Base-by-base conservation (phyloP, 371 early-diverging fungal species). In the Haplosporangium sp. region DNA sequence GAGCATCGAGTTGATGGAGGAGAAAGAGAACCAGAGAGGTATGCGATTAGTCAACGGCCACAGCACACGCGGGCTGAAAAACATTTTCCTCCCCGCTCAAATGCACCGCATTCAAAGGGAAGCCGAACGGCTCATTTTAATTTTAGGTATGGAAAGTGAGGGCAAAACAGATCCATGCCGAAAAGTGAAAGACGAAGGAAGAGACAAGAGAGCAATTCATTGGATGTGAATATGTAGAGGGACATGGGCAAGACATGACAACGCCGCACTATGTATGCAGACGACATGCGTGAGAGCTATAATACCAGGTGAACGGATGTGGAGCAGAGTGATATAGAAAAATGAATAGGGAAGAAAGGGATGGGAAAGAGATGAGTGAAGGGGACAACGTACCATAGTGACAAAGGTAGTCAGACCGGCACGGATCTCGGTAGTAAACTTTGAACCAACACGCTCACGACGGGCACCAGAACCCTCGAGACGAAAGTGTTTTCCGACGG, bases 341-440 rank as follows among this genome's bases (percentile, higher is more conserved):
- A 18, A 6, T 10, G 42, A 40, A 38, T 9, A 40, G 37, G 21
- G 12, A 51, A 16, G 2, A 55, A 5, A 23, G 36, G 10, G 52
- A 29, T 0, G 16, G 20, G 13, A 23, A 10, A 56, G 23, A 29
- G 41, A 38, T 14, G 45, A 20, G 8, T 2, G 29, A 51, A 60
- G 43, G 11, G 23, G 3, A 38, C 36, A 36, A 51, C 51, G 54
- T 76, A 76, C 82, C 93, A 91, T 91, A 23, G 92, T 85, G 52
- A 93, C 84, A 59, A 91, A 93, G 12, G 90, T 92, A 0, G 92
- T 86, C 20, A 89, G 41, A 36, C 93, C 93, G 23, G 91, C 93
- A 48, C 90, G 86, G 56, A 92, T 18, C 81, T 93, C 92, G 41
- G 90, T 87, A 4, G 82, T 83, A 73, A 93, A 90, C 54, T 73